Evolutionary conservation across 805 yeast genomes (phyloP), one percentile per base, ranked within the genome.

Genomic region (Lipomyces orientalis): DNA sequence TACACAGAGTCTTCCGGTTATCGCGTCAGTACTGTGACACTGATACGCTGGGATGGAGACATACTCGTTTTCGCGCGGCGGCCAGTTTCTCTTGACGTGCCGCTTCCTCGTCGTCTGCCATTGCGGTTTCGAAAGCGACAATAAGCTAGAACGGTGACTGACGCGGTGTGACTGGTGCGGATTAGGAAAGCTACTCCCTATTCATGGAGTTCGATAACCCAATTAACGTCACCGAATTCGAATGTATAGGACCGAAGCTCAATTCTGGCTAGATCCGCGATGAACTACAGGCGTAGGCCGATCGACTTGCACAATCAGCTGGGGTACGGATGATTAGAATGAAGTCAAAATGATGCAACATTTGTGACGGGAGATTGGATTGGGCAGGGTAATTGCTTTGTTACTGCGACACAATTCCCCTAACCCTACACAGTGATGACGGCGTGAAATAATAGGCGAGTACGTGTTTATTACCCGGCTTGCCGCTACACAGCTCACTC

Each of bases 51-150:
- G 56, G 33, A 34, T 10, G 37, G 25, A 37, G 25, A 77, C 82
- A 9, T 54, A 85, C 87, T 70, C 88, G 85, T 79, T 88, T 89
- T 74, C 90, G 84, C 4, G 94, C 95, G 1, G 89, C 89, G 71
- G 88, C 92, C 60, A 90, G 81, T 76, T 87, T 86, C 75, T 87
- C 90, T 60, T 85, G 87, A 69, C 87, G 84, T 6, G 67, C 70
- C 14, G 70, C 66, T 14, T 66, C 72, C 60, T 78, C 78, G 54
- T 80, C 80, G 37, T 66, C 69, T 12, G 66, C 65, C 69, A 66
- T 66, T 25, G 34, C 59, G 37, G 49, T 16, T 5, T 12, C 4
- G 16, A 35, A 35, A 1, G 29, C 29, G 29, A 25, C 29, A n/a
- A n/a, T 25, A 25, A 25, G 3, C 29, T 25, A 25, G 29, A 2